Evolutionary conservation across 352 stramenopile species (phyloP).

Genomic region (Elongisporangium undulatum): DNA sequence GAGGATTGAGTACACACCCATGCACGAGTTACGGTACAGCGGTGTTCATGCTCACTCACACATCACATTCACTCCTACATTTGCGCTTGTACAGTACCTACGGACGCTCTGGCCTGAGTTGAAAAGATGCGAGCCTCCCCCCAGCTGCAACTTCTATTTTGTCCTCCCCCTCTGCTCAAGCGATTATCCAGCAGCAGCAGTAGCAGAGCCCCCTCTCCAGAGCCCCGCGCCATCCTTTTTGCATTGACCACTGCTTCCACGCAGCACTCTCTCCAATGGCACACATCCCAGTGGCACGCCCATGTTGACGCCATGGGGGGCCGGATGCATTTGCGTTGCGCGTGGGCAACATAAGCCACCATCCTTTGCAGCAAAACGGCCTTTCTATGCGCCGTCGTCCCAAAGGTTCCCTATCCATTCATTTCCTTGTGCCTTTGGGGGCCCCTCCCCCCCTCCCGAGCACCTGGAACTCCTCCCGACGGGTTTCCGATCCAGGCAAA

Average conservation of each 20-base stretch:
- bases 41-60: not conserved
- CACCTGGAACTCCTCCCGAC: not conserved
- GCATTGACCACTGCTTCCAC: not conserved
- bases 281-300: not conserved
- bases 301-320: not conserved
- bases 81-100: not conserved
- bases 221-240: no score
- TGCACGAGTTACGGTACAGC: not conserved
- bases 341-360: not conserved
- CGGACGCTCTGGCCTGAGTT: not conserved
- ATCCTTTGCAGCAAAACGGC: not conserved
- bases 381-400: not conserved
- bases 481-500: not conserved
- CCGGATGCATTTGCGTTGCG: not conserved
- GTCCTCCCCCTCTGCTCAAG: not conserved
- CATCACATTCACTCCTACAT: not conserved
- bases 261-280: not conserved
- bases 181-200: not conserved
- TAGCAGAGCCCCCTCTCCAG: no score
- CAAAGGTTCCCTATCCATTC: not conserved
- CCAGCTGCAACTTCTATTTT: not conserved
- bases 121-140: not conserved
- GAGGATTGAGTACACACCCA: not conserved
- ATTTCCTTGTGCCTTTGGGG: not conserved
- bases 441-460: not conserved